These are phyloP conservation scores for Linnemannia zychae DNA, from an alignment of 192 early-diverging fungal species.

Conservation along the genomic window DNA sequence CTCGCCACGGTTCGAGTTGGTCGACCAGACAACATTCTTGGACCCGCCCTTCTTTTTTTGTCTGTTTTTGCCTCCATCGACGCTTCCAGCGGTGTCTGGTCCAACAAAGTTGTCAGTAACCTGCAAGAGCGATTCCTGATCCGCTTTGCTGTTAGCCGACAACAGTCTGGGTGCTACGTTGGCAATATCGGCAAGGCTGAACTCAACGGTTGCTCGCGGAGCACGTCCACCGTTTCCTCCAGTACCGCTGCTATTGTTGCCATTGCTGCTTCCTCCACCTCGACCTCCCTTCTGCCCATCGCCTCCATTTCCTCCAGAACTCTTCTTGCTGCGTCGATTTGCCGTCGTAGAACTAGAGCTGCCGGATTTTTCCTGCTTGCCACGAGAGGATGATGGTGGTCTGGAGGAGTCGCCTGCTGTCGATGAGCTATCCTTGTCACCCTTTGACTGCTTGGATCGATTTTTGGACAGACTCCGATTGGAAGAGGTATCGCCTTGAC, in stretches of 20 bases:
- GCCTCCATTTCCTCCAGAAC: slow-evolving; percentile 16
- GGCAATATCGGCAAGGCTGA: slow-evolving; percentile 50
- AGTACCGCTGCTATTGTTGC: neutral
- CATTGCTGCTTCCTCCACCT: slow-evolving; percentile 15
- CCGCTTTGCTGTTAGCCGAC: slow-evolving; percentile 19
- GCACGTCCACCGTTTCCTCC: slow-evolving; percentile 9
- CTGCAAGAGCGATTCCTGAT: neutral
- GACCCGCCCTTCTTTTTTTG: slow-evolving; percentile 23
- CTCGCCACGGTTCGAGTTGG: slow-evolving; percentile 50
- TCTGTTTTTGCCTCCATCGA: slow-evolving; percentile 1
- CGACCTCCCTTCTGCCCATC: slow-evolving; percentile 20
- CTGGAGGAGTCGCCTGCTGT: neutral
- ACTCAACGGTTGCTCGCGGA: slow-evolving; percentile 31
- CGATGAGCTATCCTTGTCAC: slow-evolving; percentile 10
- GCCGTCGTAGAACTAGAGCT: slow-evolving; percentile 5
- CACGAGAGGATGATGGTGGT: slow-evolving; percentile 4
- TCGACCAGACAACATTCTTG: slow-evolving; percentile 45
- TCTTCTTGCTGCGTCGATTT: slow-evolving; percentile 28
- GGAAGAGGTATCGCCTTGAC: neutral
- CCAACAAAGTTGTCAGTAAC: neutral
- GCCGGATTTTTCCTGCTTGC: slow-evolving; percentile 31
- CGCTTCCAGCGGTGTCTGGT: neutral
- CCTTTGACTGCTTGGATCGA: slow-evolving; percentile 15
- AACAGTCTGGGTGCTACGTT: slow-evolving; percentile 31
- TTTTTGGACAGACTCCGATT: slow-evolving; percentile 28